These are phyloP conservation scores for Cadophora sp. DNA, from an alignment of 2,329 filamentous ascomycete genomes.

Conservation along the genomic window DNA sequence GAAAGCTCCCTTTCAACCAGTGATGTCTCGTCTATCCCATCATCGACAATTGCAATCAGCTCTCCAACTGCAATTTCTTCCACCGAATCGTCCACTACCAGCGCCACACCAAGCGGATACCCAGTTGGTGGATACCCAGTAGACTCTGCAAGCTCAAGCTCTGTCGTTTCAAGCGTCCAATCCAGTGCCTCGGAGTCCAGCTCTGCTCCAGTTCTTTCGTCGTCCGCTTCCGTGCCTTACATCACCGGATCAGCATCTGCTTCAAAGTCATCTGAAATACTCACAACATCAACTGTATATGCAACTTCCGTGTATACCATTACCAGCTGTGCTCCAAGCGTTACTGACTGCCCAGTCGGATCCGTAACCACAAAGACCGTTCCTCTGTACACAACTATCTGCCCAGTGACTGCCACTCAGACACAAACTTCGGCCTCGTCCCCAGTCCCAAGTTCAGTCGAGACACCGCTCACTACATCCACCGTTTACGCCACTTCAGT, in stretches of 20 bases:
- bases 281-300: slow-evolving; percentile 16
- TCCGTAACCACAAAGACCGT: slow-evolving; percentile 18
- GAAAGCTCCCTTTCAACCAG: background rate
- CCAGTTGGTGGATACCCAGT: background rate
- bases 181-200: too few species aligned
- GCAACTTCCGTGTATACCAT: slow-evolving; percentile 11
- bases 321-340: slow-evolving; percentile 10
- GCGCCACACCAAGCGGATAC: too few species aligned
- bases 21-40: background rate
- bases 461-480: slow-evolving; percentile 5
- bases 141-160: too few species aligned
- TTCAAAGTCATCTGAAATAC: background rate
- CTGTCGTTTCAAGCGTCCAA: too few species aligned
- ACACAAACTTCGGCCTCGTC: background rate
- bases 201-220: background rate
- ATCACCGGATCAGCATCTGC: background rate
- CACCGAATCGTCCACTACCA: too few species aligned
- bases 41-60: background rate
- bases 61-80: background rate
- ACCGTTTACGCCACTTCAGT: slow-evolving; percentile 16
- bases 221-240: background rate
- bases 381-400: slow-evolving; percentile 12
- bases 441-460: background rate
- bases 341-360: slow-evolving; percentile 17
- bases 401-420: slow-evolving; percentile 8